Conservation (phyloP, 1,284 basidiomycete species). For the Cryptococcus amylolentus region DNA sequence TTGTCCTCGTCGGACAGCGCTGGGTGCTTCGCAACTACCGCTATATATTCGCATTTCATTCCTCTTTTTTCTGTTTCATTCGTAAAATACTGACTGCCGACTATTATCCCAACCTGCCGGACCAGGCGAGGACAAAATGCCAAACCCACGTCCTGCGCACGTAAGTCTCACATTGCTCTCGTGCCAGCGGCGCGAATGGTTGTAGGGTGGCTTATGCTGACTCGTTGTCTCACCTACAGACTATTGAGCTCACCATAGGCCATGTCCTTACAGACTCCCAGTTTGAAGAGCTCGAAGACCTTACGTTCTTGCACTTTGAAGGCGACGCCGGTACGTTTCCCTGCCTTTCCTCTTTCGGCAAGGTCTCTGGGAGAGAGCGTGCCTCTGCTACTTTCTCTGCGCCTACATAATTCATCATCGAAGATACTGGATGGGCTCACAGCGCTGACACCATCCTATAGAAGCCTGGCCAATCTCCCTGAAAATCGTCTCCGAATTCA, state of each 20-base stretch:
- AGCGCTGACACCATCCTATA: background rate
- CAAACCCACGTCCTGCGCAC: conserved; percentile 15
- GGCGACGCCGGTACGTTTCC: conserved; percentile 8
- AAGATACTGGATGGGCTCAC: too few species aligned
- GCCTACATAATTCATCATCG: too few species aligned
- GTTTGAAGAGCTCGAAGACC: conserved; percentile 18
- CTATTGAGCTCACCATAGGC: conserved; percentile 16
- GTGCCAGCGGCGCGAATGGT: background rate
- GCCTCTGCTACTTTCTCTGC: too few species aligned
- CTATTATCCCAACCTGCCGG: background rate
- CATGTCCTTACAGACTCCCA: conserved; percentile 16
- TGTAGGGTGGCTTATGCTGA: background rate
- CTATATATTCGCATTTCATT: too few species aligned
- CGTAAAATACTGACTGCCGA: too few species aligned
- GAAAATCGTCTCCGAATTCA: conserved; percentile 10
- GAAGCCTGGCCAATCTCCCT: conserved; percentile 19
- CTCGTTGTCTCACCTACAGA: background rate
- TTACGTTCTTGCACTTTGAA: conserved; percentile 18
- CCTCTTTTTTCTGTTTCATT: too few species aligned
- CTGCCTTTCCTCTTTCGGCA: background rate
- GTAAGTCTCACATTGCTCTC: conserved; percentile 3
- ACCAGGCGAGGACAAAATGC: conserved; percentile 8
- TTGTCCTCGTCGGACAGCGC: too few species aligned
- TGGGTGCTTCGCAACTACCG: too few species aligned
- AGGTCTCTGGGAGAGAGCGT: background rate